Evolutionary conservation across 2,329 filamentous ascomycete species (phyloP).

Genomic region (Fusarium goolgardi): DNA sequence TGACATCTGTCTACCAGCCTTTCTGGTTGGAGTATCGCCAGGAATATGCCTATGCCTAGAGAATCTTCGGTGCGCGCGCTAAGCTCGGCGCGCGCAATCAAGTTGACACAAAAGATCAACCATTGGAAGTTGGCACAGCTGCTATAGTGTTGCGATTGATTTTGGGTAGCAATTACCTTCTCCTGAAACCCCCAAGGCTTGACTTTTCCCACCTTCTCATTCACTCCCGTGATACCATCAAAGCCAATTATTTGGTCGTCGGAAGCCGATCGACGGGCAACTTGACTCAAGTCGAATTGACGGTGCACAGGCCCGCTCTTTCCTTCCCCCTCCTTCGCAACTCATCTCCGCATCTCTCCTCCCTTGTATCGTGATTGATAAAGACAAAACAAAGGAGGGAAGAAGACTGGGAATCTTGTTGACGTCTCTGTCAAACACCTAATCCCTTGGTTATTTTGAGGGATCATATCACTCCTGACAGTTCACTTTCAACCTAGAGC

Average conservation of each 20-base stretch:
- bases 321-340: constrained; percentile 14
- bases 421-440: background rate
- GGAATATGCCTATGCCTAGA: constrained; percentile 10
- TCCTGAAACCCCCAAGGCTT: constrained; percentile 24
- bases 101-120: constrained; percentile 11
- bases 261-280: constrained; percentile 23
- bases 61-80: constrained; percentile 35
- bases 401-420: constrained; percentile 9
- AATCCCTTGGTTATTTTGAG: background rate
- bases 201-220: constrained; percentile 11
- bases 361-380: constrained; percentile 22
- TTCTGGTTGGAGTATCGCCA: constrained; percentile 28
- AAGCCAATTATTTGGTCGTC: constrained; percentile 2
- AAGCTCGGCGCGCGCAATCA: constrained; percentile 26
- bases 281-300: constrained; percentile 19
- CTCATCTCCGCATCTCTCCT: constrained; percentile 25
- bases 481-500: background rate
- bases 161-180: constrained; percentile 9
- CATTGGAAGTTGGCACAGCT: background rate
- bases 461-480: background rate
- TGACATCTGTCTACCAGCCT: constrained; percentile 23
- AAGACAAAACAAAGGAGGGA: constrained; percentile 9
- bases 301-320: constrained; percentile 35
- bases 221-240: constrained; percentile 33
- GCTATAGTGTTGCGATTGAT: constrained; percentile 4